These are phyloP conservation scores for Angomonas deanei DNA, from an alignment of 208 protist species.

Conservation along the genomic window DNA sequence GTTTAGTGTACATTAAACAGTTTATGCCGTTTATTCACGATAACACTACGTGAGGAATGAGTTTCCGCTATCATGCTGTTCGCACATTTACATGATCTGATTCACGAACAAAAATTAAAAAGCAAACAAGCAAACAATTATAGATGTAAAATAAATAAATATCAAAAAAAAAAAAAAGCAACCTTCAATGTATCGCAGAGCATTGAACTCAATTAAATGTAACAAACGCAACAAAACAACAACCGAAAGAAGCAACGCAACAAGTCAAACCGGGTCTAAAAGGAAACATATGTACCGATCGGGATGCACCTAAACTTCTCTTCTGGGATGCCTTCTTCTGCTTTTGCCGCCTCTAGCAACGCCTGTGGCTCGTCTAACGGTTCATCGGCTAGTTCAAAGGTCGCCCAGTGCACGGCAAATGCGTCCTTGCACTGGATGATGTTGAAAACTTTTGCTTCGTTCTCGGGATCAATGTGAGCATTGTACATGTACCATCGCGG, in stretches of 20 bases:
- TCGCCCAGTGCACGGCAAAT: conserved; percentile 82
- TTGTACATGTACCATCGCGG: conserved; percentile 56
- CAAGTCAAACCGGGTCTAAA: neutral
- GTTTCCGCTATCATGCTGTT: too few relatives aligned
- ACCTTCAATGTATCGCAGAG: too few relatives aligned
- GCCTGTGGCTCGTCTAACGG: conserved; percentile 66
- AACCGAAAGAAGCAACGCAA: too few relatives aligned
- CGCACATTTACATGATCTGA: too few relatives aligned
- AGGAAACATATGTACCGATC: conserved; percentile 10
- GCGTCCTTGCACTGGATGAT: conserved; percentile 34
- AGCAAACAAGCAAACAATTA: neutral
- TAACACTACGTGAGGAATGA: too few relatives aligned
- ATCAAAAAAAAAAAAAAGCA: neutral
- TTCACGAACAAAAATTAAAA: neutral
- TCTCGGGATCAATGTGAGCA: conserved; percentile 60
- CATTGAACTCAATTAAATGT: too few relatives aligned
- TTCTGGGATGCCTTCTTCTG: conserved; percentile 11
- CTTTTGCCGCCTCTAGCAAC: conserved; percentile 23
- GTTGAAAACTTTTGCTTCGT: conserved; percentile 70
- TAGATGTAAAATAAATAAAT: neutral
- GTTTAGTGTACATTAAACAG: too few relatives aligned
- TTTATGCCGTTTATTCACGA: too few relatives aligned
- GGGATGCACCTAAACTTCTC: conserved; percentile 25
- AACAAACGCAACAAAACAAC: neutral
- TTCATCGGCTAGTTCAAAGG: conserved; percentile 75